Evolutionary conservation across 805 yeast genomes (phyloP).

Genomic region (Metschnikowia sp.): DNA sequence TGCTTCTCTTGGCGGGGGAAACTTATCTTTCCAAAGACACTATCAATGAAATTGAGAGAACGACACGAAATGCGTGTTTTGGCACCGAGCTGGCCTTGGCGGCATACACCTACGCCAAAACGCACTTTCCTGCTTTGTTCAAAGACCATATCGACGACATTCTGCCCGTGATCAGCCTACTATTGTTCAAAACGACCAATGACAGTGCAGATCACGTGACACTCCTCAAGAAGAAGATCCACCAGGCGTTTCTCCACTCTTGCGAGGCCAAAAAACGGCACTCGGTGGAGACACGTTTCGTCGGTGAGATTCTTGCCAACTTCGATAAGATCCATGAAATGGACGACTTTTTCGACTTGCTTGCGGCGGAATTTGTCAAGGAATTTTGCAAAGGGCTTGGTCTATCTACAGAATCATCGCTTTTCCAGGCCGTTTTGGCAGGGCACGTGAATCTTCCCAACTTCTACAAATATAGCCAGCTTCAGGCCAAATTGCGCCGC

Average conservation of each 20-base stretch:
- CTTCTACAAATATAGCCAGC: slow-evolving; percentile 39
- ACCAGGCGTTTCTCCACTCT: slow-evolving; percentile 1
- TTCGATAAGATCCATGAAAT: slow-evolving; percentile 28
- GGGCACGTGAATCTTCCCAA: slow-evolving; percentile 41
- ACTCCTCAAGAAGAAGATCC: slow-evolving; percentile 2
- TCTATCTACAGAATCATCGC: slow-evolving; percentile 38
- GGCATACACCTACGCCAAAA: slow-evolving; percentile 38
- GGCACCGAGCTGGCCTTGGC: slow-evolving; percentile 19
- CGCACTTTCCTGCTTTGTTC: slow-evolving; percentile 33
- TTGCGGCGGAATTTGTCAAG: slow-evolving; percentile 40
- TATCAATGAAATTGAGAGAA: background rate
- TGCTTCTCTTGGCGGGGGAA: slow-evolving; percentile 21
- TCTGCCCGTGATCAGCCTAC: slow-evolving; percentile 33
- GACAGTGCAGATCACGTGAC: slow-evolving; percentile 16
- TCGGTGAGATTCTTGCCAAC: slow-evolving; percentile 28
- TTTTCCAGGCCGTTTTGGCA: slow-evolving; percentile 39
- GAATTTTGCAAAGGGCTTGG: slow-evolving; percentile 36
- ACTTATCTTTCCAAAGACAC: background rate
- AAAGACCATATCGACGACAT: slow-evolving; percentile 31
- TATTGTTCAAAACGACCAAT: slow-evolving; percentile 19
- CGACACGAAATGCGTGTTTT: too few species aligned
- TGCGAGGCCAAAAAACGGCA: slow-evolving; percentile 15
- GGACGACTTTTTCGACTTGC: slow-evolving; percentile 30
- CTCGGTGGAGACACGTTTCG: slow-evolving; percentile 24
- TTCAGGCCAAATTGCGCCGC: slow-evolving; percentile 29